Evolutionary conservation across 495 filamentous ascomycete species (phyloP).

Genomic region (Penicillium herquei): DNA sequence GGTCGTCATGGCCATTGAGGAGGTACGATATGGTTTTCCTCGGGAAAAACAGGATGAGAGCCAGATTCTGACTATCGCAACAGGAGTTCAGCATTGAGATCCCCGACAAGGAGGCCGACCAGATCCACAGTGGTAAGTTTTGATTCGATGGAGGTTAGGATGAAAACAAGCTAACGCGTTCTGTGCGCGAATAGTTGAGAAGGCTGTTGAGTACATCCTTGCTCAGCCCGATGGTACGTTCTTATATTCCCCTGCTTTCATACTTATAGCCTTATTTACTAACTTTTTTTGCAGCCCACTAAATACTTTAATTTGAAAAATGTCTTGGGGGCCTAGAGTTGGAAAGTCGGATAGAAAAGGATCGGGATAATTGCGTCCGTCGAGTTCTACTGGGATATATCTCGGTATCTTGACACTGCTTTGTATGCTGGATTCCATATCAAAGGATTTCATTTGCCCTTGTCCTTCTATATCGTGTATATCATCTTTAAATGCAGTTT

Average conservation of each 20-base stretch:
- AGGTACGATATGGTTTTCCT: constrained; percentile 59
- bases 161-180: constrained; percentile 12
- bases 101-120: constrained; percentile 97
- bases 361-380: constrained; percentile 35
- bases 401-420: constrained; percentile 27
- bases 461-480: constrained; percentile 46
- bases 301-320: constrained; percentile 37
- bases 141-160: not conserved
- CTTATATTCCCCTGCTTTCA: not conserved
- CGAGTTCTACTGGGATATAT: constrained; percentile 22
- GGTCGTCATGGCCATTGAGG: constrained; percentile 99
- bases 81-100: constrained; percentile 99
- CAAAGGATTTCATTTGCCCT: constrained; percentile 37
- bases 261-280: constrained; percentile 5
- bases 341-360: constrained; percentile 39
- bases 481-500: constrained; percentile 48
- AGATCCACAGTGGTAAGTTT: constrained; percentile 91
- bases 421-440: constrained; percentile 44
- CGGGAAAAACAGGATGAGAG: constrained; percentile 7
- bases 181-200: constrained; percentile 64
- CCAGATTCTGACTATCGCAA: constrained; percentile 26
- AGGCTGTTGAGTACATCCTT: constrained; percentile 94
- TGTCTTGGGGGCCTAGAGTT: constrained; percentile 17
- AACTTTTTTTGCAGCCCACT: constrained; percentile 35
- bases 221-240: constrained; percentile 82